Base-by-base conservation (phyloP, 148 eudicot genomes). In the Rhododendron vialii region DNA sequence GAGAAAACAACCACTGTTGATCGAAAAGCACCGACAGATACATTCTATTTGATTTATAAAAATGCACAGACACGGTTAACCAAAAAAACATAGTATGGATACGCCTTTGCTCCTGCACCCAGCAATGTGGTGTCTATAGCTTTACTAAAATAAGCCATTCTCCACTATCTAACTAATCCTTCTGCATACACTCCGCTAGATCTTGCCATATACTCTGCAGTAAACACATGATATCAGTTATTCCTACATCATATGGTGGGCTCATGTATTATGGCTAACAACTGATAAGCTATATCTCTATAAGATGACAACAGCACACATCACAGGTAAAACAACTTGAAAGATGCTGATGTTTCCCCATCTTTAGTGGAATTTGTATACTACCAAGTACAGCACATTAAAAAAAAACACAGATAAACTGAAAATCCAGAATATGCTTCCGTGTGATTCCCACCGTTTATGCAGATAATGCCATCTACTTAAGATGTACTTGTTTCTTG, bases 61-160 rank as follows among this genome's bases (percentile, higher is more conserved):
- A 43, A 43, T 17, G 57, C n/a, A 45, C 7, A 43, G 33, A 13
- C n/a, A 67, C 15, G 26, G 33, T 15, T 41, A 36, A 65, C 50
- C 20, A 15, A 24, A 9, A 41, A 55, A 65, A 47, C 5, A 53
- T 36, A 65, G 79, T 43, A 69, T 53, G 93, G 91, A 91, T 91
- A 91, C 93, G 83, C 79, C 82, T 91, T 90, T 77, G 89, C 82
- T 81, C 91, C 93, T 55, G 90, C 90, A 43, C 91, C 91, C 26
- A 71, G 90, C 85, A 91, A 91, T 57, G 86, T 81, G 1, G 85
- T 65, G 84, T 90, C 91, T 35, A 86, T 74, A 84, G 82, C 88
- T 85, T 82, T 87, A 81, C 76, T 82, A 77, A 47, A 88, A 84
- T 36, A 67, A 87, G 91, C 90, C 93, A 91, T 91, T 69, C 77